Conservation (phyloP, 2,329 filamentous ascomycete species). For the Lecanicillium sp. region DNA sequence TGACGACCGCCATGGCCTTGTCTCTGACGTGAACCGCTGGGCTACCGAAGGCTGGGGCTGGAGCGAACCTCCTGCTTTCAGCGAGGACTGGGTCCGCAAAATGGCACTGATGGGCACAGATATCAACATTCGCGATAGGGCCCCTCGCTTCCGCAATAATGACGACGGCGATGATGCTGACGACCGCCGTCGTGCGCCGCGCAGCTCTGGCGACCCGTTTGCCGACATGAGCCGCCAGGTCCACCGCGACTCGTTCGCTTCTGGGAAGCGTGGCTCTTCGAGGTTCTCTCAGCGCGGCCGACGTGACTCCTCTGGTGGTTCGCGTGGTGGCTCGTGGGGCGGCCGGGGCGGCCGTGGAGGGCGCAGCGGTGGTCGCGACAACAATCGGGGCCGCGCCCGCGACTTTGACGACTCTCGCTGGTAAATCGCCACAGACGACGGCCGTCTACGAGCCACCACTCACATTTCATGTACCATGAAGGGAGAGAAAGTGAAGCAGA, state of each 20-base stretch:
- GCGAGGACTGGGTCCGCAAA: conserved; percentile 9
- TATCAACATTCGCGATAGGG: conserved; percentile 6
- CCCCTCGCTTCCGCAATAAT: no score
- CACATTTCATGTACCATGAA: no score
- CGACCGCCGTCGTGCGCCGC: conserved; percentile 8
- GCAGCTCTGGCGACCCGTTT: conserved; percentile 14
- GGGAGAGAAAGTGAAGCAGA: no score
- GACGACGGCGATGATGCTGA: conserved; percentile 2
- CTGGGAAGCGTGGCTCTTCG: not conserved
- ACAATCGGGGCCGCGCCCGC: conserved; percentile 1
- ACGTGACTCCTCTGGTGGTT: conserved; percentile 5
- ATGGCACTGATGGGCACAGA: conserved; percentile 17
- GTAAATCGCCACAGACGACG: not conserved
- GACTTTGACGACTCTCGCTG: conserved; percentile 4
- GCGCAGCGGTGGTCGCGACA: conserved; percentile 1
- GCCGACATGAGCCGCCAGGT: conserved; percentile 11
- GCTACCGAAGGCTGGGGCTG: conserved; percentile 43
- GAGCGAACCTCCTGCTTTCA: conserved; percentile 32
- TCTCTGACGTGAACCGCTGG: conserved; percentile 48
- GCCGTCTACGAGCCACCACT: not conserved
- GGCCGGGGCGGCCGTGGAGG: conserved; percentile 6
- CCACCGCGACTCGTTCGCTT: conserved; percentile 8
- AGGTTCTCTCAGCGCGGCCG: no score
- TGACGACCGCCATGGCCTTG: conserved; percentile 29
- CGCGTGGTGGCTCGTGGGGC: conserved; percentile 6